Evolutionary conservation across 2,329 filamentous ascomycete genomes (phyloP).

Genomic region (Lecanosticta acicola): DNA sequence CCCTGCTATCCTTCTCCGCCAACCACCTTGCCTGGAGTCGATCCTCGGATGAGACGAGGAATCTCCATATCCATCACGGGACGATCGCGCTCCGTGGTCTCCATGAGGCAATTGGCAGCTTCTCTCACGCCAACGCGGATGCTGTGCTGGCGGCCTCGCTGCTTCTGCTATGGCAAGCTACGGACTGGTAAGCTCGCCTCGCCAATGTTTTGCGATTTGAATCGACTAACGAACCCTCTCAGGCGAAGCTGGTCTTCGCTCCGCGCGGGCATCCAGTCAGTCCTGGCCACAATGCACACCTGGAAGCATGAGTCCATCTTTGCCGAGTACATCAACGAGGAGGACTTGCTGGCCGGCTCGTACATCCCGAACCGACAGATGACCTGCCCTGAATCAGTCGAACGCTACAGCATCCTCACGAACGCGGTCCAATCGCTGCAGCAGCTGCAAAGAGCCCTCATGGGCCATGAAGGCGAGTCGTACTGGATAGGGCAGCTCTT

Average conservation of each 20-base stretch:
- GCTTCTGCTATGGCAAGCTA: slow-evolving; percentile 90
- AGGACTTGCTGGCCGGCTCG: slow-evolving; percentile 40
- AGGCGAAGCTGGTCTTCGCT: slow-evolving; percentile 91
- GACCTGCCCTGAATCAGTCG: slow-evolving; percentile 16
- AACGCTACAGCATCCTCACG: slow-evolving; percentile 31
- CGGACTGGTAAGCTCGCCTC: slow-evolving; percentile 90
- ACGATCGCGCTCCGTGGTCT: slow-evolving; percentile 80
- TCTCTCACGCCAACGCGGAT: slow-evolving; percentile 82
- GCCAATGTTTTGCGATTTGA: too few species aligned
- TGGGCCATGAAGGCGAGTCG: slow-evolving; percentile 41
- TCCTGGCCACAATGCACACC: slow-evolving; percentile 80
- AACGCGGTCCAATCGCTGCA: slow-evolving; percentile 40
- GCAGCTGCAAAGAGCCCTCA: slow-evolving; percentile 40
- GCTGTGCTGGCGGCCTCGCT: slow-evolving; percentile 87
- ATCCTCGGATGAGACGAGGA: slow-evolving; percentile 75
- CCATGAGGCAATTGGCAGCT: slow-evolving; percentile 77
- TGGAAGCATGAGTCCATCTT: slow-evolving; percentile 90
- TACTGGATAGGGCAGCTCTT: slow-evolving; percentile 47
- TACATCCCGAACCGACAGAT: slow-evolving; percentile 16
- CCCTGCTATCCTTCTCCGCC: slow-evolving; percentile 87
- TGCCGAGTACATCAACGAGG: slow-evolving; percentile 73
- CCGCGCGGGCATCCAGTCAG: slow-evolving; percentile 84
- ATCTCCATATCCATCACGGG: slow-evolving; percentile 84
- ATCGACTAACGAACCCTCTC: slow-evolving; percentile 9
- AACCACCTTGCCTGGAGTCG: slow-evolving; percentile 89